Evolutionary conservation across 257 asterid genomes (phyloP), one percentile per base, ranked within the genome.

Genomic region (Nicotiana tabacum): DNA sequence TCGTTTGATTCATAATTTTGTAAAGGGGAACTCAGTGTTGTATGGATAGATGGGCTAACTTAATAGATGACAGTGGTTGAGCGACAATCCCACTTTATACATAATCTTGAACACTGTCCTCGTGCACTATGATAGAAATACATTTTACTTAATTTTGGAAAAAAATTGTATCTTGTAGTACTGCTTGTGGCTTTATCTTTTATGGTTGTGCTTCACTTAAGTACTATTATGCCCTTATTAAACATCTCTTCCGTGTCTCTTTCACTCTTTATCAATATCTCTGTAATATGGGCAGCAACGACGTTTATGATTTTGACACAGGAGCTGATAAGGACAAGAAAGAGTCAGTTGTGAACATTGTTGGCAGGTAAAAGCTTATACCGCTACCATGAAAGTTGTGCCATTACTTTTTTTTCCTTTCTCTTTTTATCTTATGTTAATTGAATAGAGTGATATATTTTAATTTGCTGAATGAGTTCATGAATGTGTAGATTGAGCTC

Each of bases 271-370:
- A 81, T 83, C 76, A 66, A 60, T 68, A 72, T 69, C 57, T 86
- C 33, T 84, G 77, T 69, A 81, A 84, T 82, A 39, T 88, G 87
- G 82, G 82, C 97, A 95, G 99, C 98, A 95, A 95, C 82, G 99
- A 95, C 79, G 98, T 95, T 56, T 94, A 95, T 81, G 99, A 95
- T 94, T 94, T 90, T 87, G 98, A 92, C 81, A 89, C 92, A 24
- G 98, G 99, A 87, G 99, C 98, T 6, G 99, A 96, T 88, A 87
- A 83, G 86, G 91, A 96, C 91, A 96, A 96, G 96, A 93, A 92
- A 86, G 99, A 96, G 89, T 96, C 99, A 5, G 96, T 94, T 74
- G 99, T 96, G 62, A 96, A 92, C 81, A 84, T 94, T 77, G 70
- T 87, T 80, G 93, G 96, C 87, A 91, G 98, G 99, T 92, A 86